These are phyloP conservation scores for Trifolium dubium DNA, from an alignment of 306 rosid species.

Conservation along the genomic window DNA sequence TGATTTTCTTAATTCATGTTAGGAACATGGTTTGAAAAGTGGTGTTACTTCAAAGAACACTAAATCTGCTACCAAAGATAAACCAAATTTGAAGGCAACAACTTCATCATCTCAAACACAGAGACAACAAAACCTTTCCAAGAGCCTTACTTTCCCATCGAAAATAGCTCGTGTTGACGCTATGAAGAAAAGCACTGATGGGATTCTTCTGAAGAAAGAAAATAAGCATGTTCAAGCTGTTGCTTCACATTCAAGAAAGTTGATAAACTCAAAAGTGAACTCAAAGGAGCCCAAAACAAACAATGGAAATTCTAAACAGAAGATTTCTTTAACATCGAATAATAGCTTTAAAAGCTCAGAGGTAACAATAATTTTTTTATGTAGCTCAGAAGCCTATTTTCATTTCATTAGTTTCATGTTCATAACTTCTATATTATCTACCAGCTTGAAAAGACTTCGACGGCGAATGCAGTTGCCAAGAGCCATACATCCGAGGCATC, in stretches of 20 bases:
- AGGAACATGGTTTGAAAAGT: slow-evolving; percentile 56
- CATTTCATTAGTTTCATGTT: slow-evolving; percentile 30
- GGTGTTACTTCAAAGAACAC: slow-evolving; percentile 58
- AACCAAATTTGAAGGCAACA: slow-evolving; percentile 53
- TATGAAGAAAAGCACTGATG: slow-evolving; percentile 73
- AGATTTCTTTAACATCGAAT: slow-evolving; percentile 55
- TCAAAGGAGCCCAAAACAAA: slow-evolving; percentile 56
- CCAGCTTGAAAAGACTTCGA: slow-evolving; percentile 61
- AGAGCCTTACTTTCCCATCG: slow-evolving; percentile 81
- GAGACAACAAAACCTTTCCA: slow-evolving; percentile 59
- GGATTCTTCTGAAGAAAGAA: slow-evolving; percentile 50
- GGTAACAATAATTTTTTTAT: slow-evolving; percentile 44
- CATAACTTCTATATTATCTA: slow-evolving; percentile 17
- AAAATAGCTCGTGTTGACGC: slow-evolving; percentile 56
- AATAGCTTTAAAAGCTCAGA: slow-evolving; percentile 48
- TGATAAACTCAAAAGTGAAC: slow-evolving; percentile 50
- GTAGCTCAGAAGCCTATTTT: slow-evolving; percentile 25
- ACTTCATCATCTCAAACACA: slow-evolving; percentile 53
- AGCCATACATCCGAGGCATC: slow-evolving; percentile 52
- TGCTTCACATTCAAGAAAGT: slow-evolving; percentile 44
- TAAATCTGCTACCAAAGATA: slow-evolving; percentile 62
- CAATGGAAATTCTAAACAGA: slow-evolving; percentile 45
- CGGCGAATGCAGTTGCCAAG: slow-evolving; percentile 47
- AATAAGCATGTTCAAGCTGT: slow-evolving; percentile 40
- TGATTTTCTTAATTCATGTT: slow-evolving; percentile 36